Percentiles rank a stretch among this genome's conserved stretches.
phyloP scores from a whole-genome alignment of 208 protist species.

The Wallacemonas sp. region DNA sequence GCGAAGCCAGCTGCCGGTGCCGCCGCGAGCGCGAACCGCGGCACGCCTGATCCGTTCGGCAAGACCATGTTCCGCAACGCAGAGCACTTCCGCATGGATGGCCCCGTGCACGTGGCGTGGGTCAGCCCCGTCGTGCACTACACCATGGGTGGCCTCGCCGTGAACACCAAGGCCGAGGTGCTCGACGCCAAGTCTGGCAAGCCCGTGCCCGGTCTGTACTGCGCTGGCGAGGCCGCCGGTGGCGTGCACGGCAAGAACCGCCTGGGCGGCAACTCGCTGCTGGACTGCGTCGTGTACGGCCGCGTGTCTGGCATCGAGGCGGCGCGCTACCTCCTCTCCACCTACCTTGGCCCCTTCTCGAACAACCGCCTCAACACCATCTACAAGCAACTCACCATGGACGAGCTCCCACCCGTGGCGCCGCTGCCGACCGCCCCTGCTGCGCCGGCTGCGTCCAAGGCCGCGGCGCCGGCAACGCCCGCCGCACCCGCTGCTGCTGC shows the following conservation, averaged over 20 bases:
- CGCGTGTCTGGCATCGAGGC: constrained; percentile 65
- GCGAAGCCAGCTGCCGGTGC: constrained; percentile 1
- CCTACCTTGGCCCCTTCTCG: constrained; percentile 42
- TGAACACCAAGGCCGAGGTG: constrained; percentile 71
- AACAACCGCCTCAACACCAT: constrained; percentile 55
- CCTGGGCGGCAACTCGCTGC: constrained; percentile 93
- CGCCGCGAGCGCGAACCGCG: constrained; percentile 2
- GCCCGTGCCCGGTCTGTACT: constrained; percentile 88
- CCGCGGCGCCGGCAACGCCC: not conserved
- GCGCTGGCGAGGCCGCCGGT: constrained; percentile 94
- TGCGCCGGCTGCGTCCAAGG: not conserved
- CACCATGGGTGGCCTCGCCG: constrained; percentile 93
- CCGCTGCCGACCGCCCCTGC: constrained; percentile 24
- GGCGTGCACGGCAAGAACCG: constrained; percentile 96
- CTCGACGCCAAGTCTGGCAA: constrained; percentile 36
- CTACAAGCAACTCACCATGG: constrained; percentile 38
- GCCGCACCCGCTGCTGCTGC: constrained; percentile 12
- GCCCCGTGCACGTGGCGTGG: constrained; percentile 62
- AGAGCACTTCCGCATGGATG: constrained; percentile 43
- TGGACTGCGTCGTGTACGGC: constrained; percentile 96
- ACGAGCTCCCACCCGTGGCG: constrained; percentile 41
- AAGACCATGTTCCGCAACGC: constrained; percentile 82
- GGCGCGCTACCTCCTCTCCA: constrained; percentile 42
- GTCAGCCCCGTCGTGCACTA: constrained; percentile 96
- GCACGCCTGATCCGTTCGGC: constrained; percentile 69